Evolutionary conservation across 441 rosid genomes (phyloP), one percentile per base, ranked within the genome.

Genomic region (Erodium texanum): DNA sequence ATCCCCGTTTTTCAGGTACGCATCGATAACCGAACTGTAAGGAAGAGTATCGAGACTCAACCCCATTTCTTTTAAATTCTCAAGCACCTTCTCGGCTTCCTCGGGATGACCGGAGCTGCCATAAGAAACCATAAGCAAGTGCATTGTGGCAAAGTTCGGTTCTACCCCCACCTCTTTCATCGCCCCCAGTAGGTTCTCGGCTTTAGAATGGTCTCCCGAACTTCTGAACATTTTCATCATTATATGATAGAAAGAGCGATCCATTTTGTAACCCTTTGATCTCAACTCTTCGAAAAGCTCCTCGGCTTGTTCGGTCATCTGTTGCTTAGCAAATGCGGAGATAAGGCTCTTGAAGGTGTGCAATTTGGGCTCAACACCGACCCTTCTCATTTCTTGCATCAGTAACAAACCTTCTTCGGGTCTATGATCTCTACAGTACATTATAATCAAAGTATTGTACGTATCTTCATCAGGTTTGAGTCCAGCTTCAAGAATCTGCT

Each of bases 271-370:
- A 27, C 91, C 93, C 68, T 82, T 85, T 6, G 84, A 84, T 58
- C 68, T 76, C 81, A 93, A 77, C 77, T 83, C 91, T 24, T 81
- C 80, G 68, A 94, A 94, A 68, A 91, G 77, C 61, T 83, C 87
- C 82, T 94, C 97, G 48, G 96, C 96, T 74, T 89, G 88, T 70
- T 76, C 84, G 50, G 82, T 70, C 75, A 79, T 70, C 79, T 83
- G 85, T 80, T 80, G 86, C 86, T 87, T 91, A 76, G 90, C 96
- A 76, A 86, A 85, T 63, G 96, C 93, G 15, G 96, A 80, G 77
- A 94, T 89, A 81, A 94, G 82, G 78, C 99, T 94, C 78, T 94
- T 94, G 82, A 85, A 88, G 16, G 97, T 87, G 83, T 84, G 92
- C 76, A 91, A 76, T 81, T 81, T 89, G 34, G 96, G 97, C 18